phyloP scores from a whole-genome alignment of 805 yeast species.

The Nakazawaea populi region DNA sequence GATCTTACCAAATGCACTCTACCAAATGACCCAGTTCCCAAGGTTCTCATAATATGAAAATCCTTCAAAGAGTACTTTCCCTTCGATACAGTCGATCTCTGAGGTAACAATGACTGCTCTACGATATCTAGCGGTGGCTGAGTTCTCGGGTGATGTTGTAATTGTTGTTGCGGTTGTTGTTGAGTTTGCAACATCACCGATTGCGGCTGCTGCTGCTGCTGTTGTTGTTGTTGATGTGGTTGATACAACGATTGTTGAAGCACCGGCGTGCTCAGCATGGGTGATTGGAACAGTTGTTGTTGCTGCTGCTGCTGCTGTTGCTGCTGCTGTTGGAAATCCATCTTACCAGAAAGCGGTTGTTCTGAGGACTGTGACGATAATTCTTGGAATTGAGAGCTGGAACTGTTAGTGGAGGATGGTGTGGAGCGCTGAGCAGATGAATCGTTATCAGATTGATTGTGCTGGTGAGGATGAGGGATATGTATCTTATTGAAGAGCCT shows the following conservation, averaged over 20 bases:
- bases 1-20: conserved; percentile 54
- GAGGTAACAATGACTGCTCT: conserved; percentile 10
- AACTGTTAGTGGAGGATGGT: not conserved
- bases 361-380: not conserved
- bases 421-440: not conserved
- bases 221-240: conserved; percentile 15
- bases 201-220: conserved; percentile 8
- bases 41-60: conserved; percentile 49
- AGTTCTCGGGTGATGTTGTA: conserved; percentile 4
- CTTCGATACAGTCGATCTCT: conserved; percentile 37
- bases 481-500: conserved; percentile 7
- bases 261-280: not conserved
- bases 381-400: not conserved
- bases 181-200: conserved; percentile 5
- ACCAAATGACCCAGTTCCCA: conserved; percentile 60
- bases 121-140: conserved; percentile 7
- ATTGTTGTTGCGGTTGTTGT: conserved; percentile 14
- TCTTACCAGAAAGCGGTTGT: not conserved
- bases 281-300: conserved; percentile 5
- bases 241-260: conserved; percentile 16
- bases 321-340: conserved; percentile 7
- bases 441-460: not conserved
- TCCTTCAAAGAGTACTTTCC: conserved; percentile 53
- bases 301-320: conserved; percentile 10
- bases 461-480: not conserved